phyloP scores from a whole-genome alignment of 2,329 filamentous ascomycete genomes.

The Venturia effusa region DNA sequence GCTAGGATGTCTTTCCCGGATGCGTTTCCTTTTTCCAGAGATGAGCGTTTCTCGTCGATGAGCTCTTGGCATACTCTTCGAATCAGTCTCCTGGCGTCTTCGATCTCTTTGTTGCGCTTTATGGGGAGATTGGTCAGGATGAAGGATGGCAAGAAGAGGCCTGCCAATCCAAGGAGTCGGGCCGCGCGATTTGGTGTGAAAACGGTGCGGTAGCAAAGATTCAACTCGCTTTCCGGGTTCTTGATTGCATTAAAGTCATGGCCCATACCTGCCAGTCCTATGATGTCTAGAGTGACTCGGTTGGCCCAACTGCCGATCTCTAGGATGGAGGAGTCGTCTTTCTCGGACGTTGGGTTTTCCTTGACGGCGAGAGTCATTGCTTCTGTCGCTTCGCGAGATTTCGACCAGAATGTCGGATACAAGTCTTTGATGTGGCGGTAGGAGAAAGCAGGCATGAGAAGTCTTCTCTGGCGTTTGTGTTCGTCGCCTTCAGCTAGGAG shows the following conservation, averaged over 20 bases:
- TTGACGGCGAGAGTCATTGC: slow-evolving; percentile 22
- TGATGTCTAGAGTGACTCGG: slow-evolving; percentile 47
- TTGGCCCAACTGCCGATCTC: slow-evolving; percentile 36
- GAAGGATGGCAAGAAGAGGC: slow-evolving; percentile 51
- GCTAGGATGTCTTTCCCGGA: slow-evolving; percentile 65
- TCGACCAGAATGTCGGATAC: slow-evolving; percentile 39
- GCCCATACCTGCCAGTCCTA: slow-evolving; percentile 46
- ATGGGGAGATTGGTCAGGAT: slow-evolving; percentile 55
- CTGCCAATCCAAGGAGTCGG: slow-evolving; percentile 46
- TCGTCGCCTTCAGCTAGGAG: slow-evolving; percentile 83
- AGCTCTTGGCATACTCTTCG: slow-evolving; percentile 57
- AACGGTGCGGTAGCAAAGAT: slow-evolving; percentile 39
- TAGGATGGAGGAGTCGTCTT: slow-evolving; percentile 20
- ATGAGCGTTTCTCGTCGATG: slow-evolving; percentile 57
- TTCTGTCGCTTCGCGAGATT: slow-evolving; percentile 31
- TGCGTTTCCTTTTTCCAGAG: slow-evolving; percentile 36
- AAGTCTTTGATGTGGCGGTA: slow-evolving; percentile 41
- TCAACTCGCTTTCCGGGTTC: slow-evolving; percentile 41
- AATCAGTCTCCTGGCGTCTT: slow-evolving; percentile 24
- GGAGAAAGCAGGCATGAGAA: slow-evolving; percentile 38
- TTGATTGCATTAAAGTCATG: slow-evolving; percentile 44
- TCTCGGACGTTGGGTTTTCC: slow-evolving; percentile 14
- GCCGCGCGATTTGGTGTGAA: slow-evolving; percentile 37
- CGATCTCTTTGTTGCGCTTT: slow-evolving; percentile 47
- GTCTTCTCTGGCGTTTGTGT: slow-evolving; percentile 53